Conservation (phyloP, 164 flowering plant genomes). For the Stephania japonica region DNA sequence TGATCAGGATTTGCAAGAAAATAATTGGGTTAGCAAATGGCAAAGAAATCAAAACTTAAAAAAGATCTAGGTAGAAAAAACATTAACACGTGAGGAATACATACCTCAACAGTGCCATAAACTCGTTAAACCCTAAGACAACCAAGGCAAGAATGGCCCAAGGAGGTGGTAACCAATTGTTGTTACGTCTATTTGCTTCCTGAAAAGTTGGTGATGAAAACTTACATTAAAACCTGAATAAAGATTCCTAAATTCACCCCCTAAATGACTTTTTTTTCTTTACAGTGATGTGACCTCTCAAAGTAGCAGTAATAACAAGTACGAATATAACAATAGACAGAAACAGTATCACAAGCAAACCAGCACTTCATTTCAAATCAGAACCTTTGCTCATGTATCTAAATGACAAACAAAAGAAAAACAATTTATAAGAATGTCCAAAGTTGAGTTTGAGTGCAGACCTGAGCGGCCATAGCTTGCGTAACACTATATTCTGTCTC, state of each 20-base stretch:
- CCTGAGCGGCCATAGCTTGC: conserved; percentile 94
- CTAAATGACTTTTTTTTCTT: too few relatives aligned
- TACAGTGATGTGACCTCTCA: neutral
- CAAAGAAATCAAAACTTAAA: neutral
- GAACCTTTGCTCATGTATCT: neutral
- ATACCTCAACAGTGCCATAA: conserved; percentile 87
- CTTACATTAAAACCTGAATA: too few relatives aligned
- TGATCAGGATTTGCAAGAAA: conserved; percentile 3
- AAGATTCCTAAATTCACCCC: too few relatives aligned
- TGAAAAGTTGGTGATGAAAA: conserved; percentile 16
- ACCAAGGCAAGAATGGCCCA: conserved; percentile 85
- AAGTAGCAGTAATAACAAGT: neutral
- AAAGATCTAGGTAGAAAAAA: neutral
- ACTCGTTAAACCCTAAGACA: conserved; percentile 85
- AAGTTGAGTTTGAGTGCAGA: conserved; percentile 7
- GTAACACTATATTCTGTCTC: conserved; percentile 85
- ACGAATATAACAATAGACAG: neutral
- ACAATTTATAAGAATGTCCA: neutral
- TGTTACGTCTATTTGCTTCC: conserved; percentile 81
- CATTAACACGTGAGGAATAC: neutral
- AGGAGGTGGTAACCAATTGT: conserved; percentile 96
- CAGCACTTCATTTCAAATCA: neutral
- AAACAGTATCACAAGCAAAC: neutral
- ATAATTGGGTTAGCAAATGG: neutral
- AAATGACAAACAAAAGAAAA: neutral